These are phyloP conservation scores for Pyrenochaeta sp. DNA, from an alignment of 2,329 filamentous ascomycete genomes.

Conservation along the genomic window DNA sequence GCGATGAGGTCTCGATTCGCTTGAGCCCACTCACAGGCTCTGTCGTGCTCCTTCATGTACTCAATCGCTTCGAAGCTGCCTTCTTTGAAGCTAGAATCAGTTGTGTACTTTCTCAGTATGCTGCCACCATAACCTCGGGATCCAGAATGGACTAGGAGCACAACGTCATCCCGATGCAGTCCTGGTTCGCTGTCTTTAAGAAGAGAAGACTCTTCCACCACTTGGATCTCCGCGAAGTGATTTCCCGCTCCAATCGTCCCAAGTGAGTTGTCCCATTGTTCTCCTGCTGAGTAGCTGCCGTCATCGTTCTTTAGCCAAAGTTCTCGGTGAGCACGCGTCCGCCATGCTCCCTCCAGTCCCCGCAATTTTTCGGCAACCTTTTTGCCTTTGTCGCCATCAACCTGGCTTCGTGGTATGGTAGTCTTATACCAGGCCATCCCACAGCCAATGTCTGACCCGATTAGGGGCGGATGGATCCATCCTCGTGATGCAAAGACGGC, in stretches of 20 bases:
- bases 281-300: slow-evolving; percentile 34
- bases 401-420: slow-evolving; percentile 35
- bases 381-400: slow-evolving; percentile 45
- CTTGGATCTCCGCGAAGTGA: slow-evolving; percentile 51
- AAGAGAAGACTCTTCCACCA: slow-evolving; percentile 40
- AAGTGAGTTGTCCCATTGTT: slow-evolving; percentile 42
- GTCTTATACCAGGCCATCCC: slow-evolving; percentile 53
- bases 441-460: slow-evolving; percentile 52
- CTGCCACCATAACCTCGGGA: slow-evolving; percentile 48
- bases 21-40: slow-evolving; percentile 49
- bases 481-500: slow-evolving; percentile 45
- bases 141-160: slow-evolving; percentile 51
- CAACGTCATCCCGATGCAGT: slow-evolving; percentile 40
- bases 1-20: slow-evolving; percentile 52
- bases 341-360: slow-evolving; percentile 49
- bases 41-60: slow-evolving; percentile 48
- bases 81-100: slow-evolving; percentile 38
- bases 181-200: slow-evolving; percentile 10
- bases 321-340: slow-evolving; percentile 30
- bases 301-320: slow-evolving; percentile 37
- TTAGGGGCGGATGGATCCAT: slow-evolving; percentile 51
- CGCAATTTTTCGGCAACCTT: slow-evolving; percentile 48
- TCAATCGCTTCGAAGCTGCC: slow-evolving; percentile 29
- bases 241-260: slow-evolving; percentile 52
- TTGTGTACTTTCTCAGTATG: slow-evolving; percentile 42